Conservation (phyloP, 176 grass and related monocot genomes). For the Typha latifolia region DNA sequence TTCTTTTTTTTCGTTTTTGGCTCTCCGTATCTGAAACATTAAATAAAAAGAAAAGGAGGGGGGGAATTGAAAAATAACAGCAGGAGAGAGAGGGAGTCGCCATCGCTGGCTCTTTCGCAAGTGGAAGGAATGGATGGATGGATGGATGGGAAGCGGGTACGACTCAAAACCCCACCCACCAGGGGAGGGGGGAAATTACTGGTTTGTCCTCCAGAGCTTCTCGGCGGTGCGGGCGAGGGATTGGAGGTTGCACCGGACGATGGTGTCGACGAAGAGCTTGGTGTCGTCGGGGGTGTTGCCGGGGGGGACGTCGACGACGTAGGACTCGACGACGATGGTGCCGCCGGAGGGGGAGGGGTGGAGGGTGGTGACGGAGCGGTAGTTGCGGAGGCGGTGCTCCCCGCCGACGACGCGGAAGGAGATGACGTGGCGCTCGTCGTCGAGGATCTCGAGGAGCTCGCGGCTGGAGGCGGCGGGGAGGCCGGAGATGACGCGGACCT, state of each 20-base stretch:
- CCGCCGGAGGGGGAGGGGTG: slow-evolving; percentile 45
- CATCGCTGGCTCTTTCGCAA: background rate
- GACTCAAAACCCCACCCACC: no score
- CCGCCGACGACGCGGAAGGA: slow-evolving; percentile 87
- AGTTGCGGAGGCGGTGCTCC: slow-evolving; percentile 84
- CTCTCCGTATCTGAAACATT: background rate
- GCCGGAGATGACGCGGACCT: slow-evolving; percentile 84
- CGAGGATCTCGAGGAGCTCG: slow-evolving; percentile 86
- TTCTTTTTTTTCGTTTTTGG: no score
- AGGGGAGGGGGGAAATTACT: slow-evolving; percentile 15
- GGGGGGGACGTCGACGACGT: slow-evolving; percentile 84
- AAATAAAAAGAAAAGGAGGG: background rate
- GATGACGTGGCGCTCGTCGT: slow-evolving; percentile 87
- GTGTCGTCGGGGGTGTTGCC: slow-evolving; percentile 95
- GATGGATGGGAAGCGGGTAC: background rate
- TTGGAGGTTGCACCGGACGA: slow-evolving; percentile 96
- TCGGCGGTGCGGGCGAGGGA: slow-evolving; percentile 78
- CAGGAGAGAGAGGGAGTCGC: background rate
- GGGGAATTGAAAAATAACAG: background rate
- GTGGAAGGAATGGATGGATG: background rate
- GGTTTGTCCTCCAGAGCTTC: slow-evolving; percentile 28
- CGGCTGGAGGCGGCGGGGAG: slow-evolving; percentile 73
- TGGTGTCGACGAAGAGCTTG: slow-evolving; percentile 83
- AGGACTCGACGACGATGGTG: slow-evolving; percentile 90
- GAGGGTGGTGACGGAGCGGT: slow-evolving; percentile 77